A percentile compares a stretch with the other conserved stretches of the same genome.
Conservation (phyloP, 169 alveolate species). For the Amoebophrya sp. region DNA sequence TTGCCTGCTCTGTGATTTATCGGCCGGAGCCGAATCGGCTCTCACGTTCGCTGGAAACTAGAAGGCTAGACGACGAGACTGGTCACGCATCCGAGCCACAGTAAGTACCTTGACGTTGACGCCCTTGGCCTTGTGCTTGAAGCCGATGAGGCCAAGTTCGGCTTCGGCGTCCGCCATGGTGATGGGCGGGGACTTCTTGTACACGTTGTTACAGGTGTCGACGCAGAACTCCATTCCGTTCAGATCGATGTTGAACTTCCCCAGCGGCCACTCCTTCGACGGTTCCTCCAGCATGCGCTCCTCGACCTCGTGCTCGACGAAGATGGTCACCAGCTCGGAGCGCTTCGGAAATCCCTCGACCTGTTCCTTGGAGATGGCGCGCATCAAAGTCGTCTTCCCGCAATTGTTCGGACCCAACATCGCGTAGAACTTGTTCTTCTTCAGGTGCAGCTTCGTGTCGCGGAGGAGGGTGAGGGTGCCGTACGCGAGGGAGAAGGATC, state of each 20-base stretch:
- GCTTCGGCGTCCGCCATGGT: neutral
- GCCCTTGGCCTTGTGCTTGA: conserved; percentile 5
- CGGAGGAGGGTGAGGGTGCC: conserved; percentile 35
- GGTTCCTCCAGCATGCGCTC: conserved; percentile 13
- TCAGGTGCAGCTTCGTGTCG: conserved; percentile 35
- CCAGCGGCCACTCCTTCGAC: neutral
- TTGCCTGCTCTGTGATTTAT: too few relatives aligned
- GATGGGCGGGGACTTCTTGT: conserved; percentile 1
- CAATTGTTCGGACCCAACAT: conserved; percentile 29
- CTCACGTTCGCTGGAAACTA: too few relatives aligned
- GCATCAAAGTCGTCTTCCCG: conserved; percentile 33
- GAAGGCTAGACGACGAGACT: too few relatives aligned
- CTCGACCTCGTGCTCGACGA: conserved; percentile 34
- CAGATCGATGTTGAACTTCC: neutral
- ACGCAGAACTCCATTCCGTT: conserved; percentile 5
- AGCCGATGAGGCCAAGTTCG: neutral
- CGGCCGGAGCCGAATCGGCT: too few relatives aligned
- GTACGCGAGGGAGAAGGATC: conserved; percentile 35
- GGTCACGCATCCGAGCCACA: too few relatives aligned
- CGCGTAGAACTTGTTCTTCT: conserved; percentile 17
- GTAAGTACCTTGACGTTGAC: neutral
- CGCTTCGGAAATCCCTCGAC: conserved; percentile 37
- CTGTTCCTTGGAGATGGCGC: conserved; percentile 33
- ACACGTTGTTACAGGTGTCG: neutral
- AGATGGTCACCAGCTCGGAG: conserved; percentile 22